These are phyloP conservation scores for Ceriops tagal DNA, from an alignment of 345 rosid species.

Conservation along the genomic window DNA sequence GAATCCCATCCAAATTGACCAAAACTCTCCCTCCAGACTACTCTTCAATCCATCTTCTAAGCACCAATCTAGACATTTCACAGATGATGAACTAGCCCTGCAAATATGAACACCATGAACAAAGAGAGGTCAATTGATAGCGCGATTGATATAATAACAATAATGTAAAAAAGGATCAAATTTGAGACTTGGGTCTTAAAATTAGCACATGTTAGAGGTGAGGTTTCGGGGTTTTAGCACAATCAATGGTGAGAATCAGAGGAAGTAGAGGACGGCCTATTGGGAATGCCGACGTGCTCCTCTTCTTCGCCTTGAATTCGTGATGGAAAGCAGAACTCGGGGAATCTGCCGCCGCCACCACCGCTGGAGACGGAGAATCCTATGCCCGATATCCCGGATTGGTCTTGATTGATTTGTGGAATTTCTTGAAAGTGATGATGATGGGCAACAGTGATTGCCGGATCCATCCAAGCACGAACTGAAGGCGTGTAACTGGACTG, in stretches of 20 bases:
- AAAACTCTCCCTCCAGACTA: conserved; percentile 29
- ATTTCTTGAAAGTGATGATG: conserved; percentile 32
- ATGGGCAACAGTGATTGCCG: conserved; percentile 35
- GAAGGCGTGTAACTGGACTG: conserved; percentile 93
- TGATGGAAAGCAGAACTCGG: conserved; percentile 80
- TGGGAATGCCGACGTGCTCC: conserved; percentile 69
- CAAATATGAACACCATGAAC: conserved; percentile 12
- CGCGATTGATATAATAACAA: not conserved
- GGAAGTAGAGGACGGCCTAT: conserved; percentile 78
- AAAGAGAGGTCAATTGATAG: not conserved
- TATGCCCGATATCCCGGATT: conserved; percentile 40
- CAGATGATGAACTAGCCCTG: conserved; percentile 20
- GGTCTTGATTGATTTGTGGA: conserved; percentile 40
- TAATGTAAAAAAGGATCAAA: not conserved
- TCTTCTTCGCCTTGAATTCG: conserved; percentile 85
- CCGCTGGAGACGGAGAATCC: conserved; percentile 49
- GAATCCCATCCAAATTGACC: conserved; percentile 31
- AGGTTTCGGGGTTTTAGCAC: conserved; percentile 5
- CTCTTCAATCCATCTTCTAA: conserved; percentile 13
- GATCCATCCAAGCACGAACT: conserved; percentile 80
- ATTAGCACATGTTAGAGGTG: conserved; percentile 43
- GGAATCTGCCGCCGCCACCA: conserved; percentile 34
- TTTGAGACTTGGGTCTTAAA: not conserved
- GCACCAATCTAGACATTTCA: conserved; percentile 16
- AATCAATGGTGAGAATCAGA: conserved; percentile 78